These are phyloP conservation scores for Colletotrichum truncatum DNA, from an alignment of 2,329 filamentous ascomycete species.

Conservation along the genomic window DNA sequence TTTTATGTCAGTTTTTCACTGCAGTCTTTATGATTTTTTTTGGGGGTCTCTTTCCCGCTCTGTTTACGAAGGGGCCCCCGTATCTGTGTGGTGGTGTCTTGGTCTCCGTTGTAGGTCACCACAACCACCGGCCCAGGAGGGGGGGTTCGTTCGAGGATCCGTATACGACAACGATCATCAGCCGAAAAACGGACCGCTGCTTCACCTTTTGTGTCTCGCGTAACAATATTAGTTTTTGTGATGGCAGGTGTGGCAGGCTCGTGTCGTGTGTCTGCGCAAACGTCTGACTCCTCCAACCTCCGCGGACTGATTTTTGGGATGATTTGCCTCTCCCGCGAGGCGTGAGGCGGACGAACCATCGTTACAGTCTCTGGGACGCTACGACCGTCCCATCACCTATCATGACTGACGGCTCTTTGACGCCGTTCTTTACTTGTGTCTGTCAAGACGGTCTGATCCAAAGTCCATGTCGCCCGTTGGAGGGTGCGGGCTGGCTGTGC, in stretches of 20 bases:
- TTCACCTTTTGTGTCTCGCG: background rate
- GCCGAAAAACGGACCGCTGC: background rate
- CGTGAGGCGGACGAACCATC: slow-evolving; percentile 22
- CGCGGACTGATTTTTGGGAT: slow-evolving; percentile 20
- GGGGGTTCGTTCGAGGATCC: too few relatives aligned
- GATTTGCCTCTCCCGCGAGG: background rate
- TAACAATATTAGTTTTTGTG: background rate
- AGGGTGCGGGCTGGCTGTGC: background rate
- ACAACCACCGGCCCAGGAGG: too few relatives aligned
- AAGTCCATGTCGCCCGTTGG: background rate
- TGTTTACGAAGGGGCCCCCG: too few relatives aligned
- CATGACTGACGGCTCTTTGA: background rate
- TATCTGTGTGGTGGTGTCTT: too few relatives aligned
- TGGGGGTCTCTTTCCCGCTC: too few relatives aligned
- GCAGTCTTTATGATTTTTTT: too few relatives aligned
- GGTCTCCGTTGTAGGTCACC: too few relatives aligned
- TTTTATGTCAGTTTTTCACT: too few relatives aligned
- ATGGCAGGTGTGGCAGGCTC: background rate
- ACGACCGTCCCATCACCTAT: background rate
- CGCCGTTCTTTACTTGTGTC: background rate
- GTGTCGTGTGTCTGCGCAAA: background rate
- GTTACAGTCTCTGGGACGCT: slow-evolving; percentile 1
- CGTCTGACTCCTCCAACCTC: background rate
- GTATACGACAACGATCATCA: background rate
- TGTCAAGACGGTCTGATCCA: background rate